Base-by-base conservation (phyloP, 2,329 filamentous ascomycete species). In the Aspergillus fructus region DNA sequence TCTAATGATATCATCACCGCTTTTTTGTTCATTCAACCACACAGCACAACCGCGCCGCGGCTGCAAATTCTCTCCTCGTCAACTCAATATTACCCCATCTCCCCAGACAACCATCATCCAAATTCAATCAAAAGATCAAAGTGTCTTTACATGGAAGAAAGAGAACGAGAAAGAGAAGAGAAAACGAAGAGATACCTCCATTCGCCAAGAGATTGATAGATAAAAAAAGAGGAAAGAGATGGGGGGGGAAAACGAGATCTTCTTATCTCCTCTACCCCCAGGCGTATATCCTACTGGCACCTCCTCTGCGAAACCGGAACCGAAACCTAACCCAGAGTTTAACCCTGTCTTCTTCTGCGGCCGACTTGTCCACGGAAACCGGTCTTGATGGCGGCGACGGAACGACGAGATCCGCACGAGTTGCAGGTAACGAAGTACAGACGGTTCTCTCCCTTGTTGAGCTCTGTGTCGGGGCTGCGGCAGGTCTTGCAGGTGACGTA, bases 341-440 rank as follows among this genome's bases (percentile, higher is more conserved):
- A 96, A 78, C 84, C 89, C 78, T 91, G 86, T 86, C 96, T 96
- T 84, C 88, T 94, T 85, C 94, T 89, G 89, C 97, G 97, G 77
- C 94, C 94, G 78, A 99, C 90, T 81, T 97, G 94, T 78, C 94
- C 94, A 72, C 93, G 96, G 92, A 99, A 99, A 92, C 94, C 94
- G 61, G 92, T 96, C 88, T 99, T 99, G 89, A 99, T 99, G 67
- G 94, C 93, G 60, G 91, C 91, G 75, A 97, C 93, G 72, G 88
- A 92, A 75, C 93, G 89, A 78, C 93, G 84, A 52, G 87, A 90
- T 63, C 88, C 88, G 71, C 89, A 91, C 58, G 88, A 89, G 81
- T 94, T 96, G 87, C 93, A 97, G 59, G 93, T 97, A 74, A 99
- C 92, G 83, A 97, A 99, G 83, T 96, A 97, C 64, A 99, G 84